Evolutionary conservation across 495 filamentous ascomycete species (phyloP).

Genomic region (Aspergillus carlsbadensis): DNA sequence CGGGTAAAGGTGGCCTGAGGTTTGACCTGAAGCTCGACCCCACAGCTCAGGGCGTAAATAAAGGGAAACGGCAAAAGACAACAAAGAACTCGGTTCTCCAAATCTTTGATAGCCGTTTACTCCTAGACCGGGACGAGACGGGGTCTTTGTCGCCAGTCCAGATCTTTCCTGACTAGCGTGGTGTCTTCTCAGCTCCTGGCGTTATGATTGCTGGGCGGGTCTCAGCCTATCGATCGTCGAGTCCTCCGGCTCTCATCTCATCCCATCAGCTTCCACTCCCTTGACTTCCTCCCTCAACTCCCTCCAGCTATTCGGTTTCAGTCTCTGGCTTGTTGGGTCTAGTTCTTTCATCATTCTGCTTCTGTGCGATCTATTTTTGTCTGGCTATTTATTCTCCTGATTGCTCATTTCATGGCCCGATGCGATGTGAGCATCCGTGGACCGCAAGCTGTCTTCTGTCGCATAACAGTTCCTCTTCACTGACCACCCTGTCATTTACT

Average conservation of each 20-base stretch:
- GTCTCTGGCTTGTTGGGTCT: neutral
- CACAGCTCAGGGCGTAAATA: constrained; percentile 5
- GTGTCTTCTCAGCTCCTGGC: constrained; percentile 6
- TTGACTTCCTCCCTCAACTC: neutral
- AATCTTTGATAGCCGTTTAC: neutral
- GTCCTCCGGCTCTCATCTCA: constrained; percentile 8
- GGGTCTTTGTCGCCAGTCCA: neutral
- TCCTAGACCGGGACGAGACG: neutral
- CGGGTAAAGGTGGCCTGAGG: constrained; percentile 6
- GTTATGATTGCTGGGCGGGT: constrained; percentile 9
- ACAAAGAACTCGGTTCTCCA: too few species aligned
- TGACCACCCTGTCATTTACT: constrained; percentile 4
- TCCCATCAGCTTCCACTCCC: neutral
- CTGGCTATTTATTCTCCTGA: constrained; percentile 8
- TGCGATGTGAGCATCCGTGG: constrained; percentile 39
- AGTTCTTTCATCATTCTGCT: neutral
- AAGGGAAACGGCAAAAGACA: neutral
- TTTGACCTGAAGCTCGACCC: constrained; percentile 1
- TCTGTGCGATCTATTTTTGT: neutral
- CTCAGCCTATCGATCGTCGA: constrained; percentile 13
- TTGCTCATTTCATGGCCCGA: constrained; percentile 21
- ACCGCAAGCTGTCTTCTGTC: constrained; percentile 24
- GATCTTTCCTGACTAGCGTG: constrained; percentile 4
- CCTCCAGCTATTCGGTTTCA: neutral
- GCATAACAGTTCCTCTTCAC: constrained; percentile 15